Conservation (phyloP, 2,329 filamentous ascomycete species). For the Beauveria scarabaeidicola region DNA sequence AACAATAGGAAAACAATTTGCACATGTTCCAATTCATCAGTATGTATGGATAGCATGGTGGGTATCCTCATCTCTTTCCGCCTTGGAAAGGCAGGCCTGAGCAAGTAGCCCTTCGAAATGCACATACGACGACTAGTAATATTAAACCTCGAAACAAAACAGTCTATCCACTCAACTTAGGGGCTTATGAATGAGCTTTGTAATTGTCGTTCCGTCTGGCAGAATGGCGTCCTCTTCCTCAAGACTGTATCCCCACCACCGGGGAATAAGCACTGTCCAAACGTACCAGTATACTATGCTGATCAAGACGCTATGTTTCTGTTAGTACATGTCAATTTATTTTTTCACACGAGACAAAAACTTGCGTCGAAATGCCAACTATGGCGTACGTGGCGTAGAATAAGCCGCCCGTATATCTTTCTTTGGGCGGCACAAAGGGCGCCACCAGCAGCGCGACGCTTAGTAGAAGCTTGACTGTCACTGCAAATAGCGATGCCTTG, state of each 20-base stretch:
- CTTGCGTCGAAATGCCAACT: slow-evolving; percentile 45
- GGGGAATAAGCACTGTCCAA: slow-evolving; percentile 54
- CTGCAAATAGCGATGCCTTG: slow-evolving; percentile 53
- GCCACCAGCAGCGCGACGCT: slow-evolving; percentile 48
- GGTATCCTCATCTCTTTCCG: no score
- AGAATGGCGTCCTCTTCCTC: slow-evolving; percentile 54
- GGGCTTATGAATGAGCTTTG: slow-evolving; percentile 37
- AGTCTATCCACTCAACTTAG: background rate
- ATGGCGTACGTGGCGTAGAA: slow-evolving; percentile 48
- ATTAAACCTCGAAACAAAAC: no score
- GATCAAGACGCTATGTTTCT: slow-evolving; percentile 39
- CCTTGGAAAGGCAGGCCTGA: no score
- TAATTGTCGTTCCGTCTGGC: slow-evolving; percentile 59
- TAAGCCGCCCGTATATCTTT: slow-evolving; percentile 34
- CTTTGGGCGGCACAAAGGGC: slow-evolving; percentile 52
- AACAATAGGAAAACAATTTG: no score
- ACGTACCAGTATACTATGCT: slow-evolving; percentile 60
- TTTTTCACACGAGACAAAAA: background rate
- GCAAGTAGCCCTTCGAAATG: no score
- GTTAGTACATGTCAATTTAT: background rate
- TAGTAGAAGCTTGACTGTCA: slow-evolving; percentile 45
- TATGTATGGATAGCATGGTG: no score
- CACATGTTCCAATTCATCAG: no score
- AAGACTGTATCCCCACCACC: slow-evolving; percentile 48
- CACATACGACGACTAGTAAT: no score